Percentiles rank a stretch among this genome's conserved stretches.
phyloP scores from a whole-genome alignment of 345 rosid genomes.

The Anacardium occidentale region DNA sequence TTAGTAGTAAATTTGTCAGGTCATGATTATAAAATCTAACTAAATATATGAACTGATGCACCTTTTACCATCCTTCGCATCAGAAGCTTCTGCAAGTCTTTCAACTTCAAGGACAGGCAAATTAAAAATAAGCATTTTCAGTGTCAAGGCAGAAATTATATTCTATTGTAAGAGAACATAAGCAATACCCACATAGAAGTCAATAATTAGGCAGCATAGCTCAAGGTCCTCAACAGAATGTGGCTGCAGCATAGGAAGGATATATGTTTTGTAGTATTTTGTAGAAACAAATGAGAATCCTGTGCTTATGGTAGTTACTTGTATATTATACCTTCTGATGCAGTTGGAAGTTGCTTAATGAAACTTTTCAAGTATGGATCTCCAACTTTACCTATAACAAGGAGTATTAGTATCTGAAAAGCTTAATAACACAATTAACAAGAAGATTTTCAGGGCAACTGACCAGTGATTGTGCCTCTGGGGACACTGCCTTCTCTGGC shows the following conservation, averaged over 20 bases:
- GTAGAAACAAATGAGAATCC: background rate
- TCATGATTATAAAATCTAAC: background rate
- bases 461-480: constrained; percentile 43
- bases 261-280: background rate
- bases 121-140: too few species aligned
- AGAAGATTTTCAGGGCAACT: constrained; percentile 20
- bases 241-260: background rate
- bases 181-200: background rate
- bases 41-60: constrained; percentile 27
- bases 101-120: background rate
- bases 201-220: constrained; percentile 1
- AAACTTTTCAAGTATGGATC: constrained; percentile 90
- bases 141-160: background rate
- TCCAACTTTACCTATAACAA: constrained; percentile 55
- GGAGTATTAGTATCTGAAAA: constrained; percentile 12
- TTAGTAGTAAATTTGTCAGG: background rate
- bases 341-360: constrained; percentile 66
- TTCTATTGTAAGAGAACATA: constrained; percentile 6
- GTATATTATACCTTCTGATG: constrained; percentile 53
- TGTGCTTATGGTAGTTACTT: background rate
- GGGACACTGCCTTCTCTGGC: constrained; percentile 56
- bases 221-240: background rate
- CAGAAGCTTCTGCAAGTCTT: constrained; percentile 21
- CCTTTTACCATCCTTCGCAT: constrained; percentile 40
- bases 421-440: background rate